Base-by-base conservation (phyloP, 306 rosid species). In the Acacia crassicarpa region DNA sequence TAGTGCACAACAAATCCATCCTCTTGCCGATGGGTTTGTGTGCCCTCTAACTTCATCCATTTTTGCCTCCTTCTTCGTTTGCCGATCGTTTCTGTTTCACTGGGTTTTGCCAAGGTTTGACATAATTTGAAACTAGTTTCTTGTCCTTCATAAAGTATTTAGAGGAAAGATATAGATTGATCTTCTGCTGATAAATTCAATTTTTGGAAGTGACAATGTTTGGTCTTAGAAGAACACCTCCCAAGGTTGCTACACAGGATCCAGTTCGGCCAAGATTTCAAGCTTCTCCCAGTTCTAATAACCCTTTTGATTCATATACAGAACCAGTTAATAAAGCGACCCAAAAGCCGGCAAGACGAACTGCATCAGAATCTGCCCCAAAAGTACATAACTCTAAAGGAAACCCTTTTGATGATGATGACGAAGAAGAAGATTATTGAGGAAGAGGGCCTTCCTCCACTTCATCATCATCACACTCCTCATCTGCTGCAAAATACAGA, bases 401-500 rank as follows among this genome's bases (percentile, higher is more conserved):
- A 63, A 63, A 63, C 41, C 69, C 69, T 30, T 63, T 63, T 63
- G 69, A 63, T 27, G 69, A 63, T 63, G 68, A 63, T 5, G 68
- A 62, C 1, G 69, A 63, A 0, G 67, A 62, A 11, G 69, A 63
- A 1, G 41, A 63, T 30, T 20, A 30, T 4, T 63, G 40, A 20
- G 20, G 41, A 63, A 63, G 69, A 63, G 4, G 41, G 11, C 11
- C 41, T 30, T 63, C 69, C 41, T 63, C 41, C n/a, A 62, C 38
- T 62, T 62, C 67, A 4, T 63, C 41, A 63, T 27, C 69, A 63
- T 30, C 41, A 14, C n/a, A 30, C 69, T 25, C 35, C 35, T 63
- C 69, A 63, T 27, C 69, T 27, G 20, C 69, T 63, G 69, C 22
- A 63, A 30, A 63, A 30, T 3, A 13, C 41, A 27, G 68, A 14